A percentile compares a stretch with the other conserved stretches of the same genome.
phyloP scores from a whole-genome alignment of 257 asterid genomes.

The Ligustrum vulgare region DNA sequence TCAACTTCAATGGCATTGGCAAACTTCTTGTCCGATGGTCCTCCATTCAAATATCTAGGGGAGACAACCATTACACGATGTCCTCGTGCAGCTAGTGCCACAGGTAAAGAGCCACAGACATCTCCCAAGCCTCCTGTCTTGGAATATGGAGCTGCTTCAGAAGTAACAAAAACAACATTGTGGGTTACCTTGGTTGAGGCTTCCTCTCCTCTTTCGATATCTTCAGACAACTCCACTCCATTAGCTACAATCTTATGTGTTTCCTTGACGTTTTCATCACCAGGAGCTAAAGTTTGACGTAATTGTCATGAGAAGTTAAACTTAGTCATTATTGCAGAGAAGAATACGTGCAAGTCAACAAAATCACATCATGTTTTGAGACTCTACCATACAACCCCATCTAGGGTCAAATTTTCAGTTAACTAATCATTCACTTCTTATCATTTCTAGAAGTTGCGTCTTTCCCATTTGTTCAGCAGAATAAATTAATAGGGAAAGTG shows the following conservation, averaged over 20 bases:
- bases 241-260: constrained; percentile 31
- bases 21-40: constrained; percentile 52
- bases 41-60: constrained; percentile 74
- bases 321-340: constrained; percentile 12
- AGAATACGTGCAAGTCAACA: constrained; percentile 5
- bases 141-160: constrained; percentile 97
- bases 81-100: constrained; percentile 81
- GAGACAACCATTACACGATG: constrained; percentile 97
- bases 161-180: constrained; percentile 68
- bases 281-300: constrained; percentile 32
- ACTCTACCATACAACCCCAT: background rate
- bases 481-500: background rate
- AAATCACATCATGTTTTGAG: background rate
- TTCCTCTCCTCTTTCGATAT: constrained; percentile 30
- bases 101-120: constrained; percentile 95
- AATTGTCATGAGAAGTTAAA: constrained; percentile 9
- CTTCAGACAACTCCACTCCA: constrained; percentile 36
- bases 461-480: background rate
- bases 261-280: constrained; percentile 39
- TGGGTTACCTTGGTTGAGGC: constrained; percentile 31
- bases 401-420: background rate
- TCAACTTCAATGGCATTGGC: constrained; percentile 59
- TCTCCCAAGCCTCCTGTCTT: constrained; percentile 99
- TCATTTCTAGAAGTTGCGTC: background rate
- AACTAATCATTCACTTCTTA: constrained; percentile 2